Evolutionary conservation across 2,329 filamentous ascomycete genomes (phyloP), one percentile per base, ranked within the genome.

Genomic region (Monosporascus sp.): DNA sequence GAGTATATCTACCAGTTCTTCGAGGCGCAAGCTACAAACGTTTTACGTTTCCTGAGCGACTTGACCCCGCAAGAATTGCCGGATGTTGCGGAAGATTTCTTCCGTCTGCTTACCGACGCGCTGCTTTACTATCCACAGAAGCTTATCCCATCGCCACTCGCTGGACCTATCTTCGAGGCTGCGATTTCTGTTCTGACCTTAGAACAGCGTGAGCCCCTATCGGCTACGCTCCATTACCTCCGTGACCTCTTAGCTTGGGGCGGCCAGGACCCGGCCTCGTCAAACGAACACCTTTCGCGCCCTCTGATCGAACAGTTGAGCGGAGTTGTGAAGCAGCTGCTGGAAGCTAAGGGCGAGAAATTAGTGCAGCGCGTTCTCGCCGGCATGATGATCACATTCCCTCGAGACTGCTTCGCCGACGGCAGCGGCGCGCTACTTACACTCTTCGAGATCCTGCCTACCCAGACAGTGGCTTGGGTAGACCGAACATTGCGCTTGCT

Each of bases 331-430:
- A 89, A 87, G 69, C 79, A 82, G 55, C 79, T 97, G 50, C 74
- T 96, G 24, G 59, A 79, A 2, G 74, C 78, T 1, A 84, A 91
- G 58, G 91, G 94, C 38, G 86, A 90, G 64, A 75, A 84, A 52
- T 77, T 99, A 27, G 86, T 94, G 7, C 93, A 96, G 71, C 88
- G 92, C 58, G 86, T 96, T 53, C 80, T 99, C 75, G 94, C 92
- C 1, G 94, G 94, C 55, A 96, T 99, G 92, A 97, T 99, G 93
- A 97, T 97, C 69, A 95, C 88, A 0, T 99, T 99, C 73, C 95
- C 94, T 0, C 84, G 89, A 44, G 94, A 97, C 69, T 97, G 92
- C 72, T 96, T 97, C 66, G 87, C 92, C 0, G 94, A 99, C 67
- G 92, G 91, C 17, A 96, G 90, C 48, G 92, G 91, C 5, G 90